Base-by-base conservation (phyloP, 2,329 filamentous ascomycete genomes). In the Fusarium heterosporum region DNA sequence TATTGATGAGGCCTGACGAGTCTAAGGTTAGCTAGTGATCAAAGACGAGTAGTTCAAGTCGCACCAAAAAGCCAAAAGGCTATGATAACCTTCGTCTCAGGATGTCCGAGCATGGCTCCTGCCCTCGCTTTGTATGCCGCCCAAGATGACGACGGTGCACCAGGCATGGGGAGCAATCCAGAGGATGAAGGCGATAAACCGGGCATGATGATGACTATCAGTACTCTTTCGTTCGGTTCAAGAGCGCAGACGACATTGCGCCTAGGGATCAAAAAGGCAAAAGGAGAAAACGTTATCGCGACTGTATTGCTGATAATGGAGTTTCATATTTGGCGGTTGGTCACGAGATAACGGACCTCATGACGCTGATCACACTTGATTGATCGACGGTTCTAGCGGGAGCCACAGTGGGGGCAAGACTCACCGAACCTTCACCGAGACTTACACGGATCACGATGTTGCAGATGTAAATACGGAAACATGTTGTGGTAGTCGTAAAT, bases 31-130 rank as follows among this genome's bases (percentile, higher is more conserved):
- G 67, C 38, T 6, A 34, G 29, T 14, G 38, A 17, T n/a, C 8
- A 19, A 5, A 2, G 7, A 5, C n/a, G 38, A 13, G 1, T 4
- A 6, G 3, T 2, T 9, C n/a, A 1, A 6, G 6, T n/a, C 55
- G 9, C 51, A 97, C 95, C 95, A 75, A 98, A 96, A 3, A 97
- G 84, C 94, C 94, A 98, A 75, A 98, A 98, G 28, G 95, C 92
- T 49, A 89, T 75, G 55, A 93, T 84, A 16, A 97, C 92, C 49
- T 89, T 83, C 2, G 85, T 84, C 73, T 96, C 89, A 46, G 89
- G 86, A 58, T 89, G 89, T 29, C 84, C 84, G 56, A 96, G 88
- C 43, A 91, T 72, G 19, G 84, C 81, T 48, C 80, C 81, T 26
- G 96, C 74, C 34, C 92, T 88, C 26, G 89, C 87, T 59, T 84